phyloP scores from a whole-genome alignment of 208 protist genomes.

The Porcisia deanei region DNA sequence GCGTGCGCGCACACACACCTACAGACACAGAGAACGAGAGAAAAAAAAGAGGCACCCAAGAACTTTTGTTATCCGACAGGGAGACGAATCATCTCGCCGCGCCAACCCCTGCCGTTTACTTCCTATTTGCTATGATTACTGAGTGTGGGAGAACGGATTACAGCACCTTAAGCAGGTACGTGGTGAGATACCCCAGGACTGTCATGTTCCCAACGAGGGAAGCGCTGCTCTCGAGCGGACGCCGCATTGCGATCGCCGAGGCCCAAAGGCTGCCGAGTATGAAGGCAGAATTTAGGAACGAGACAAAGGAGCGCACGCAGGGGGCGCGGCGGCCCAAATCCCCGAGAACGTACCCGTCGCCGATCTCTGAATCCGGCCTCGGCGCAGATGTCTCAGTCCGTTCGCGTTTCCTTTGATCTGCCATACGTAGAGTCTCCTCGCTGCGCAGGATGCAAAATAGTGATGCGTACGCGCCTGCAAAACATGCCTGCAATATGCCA shows the following conservation, averaged over 20 bases:
- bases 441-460: constrained; percentile 37
- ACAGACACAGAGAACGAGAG: neutral
- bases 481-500: constrained; percentile 34
- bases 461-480: constrained; percentile 40
- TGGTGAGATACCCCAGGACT: constrained; percentile 36
- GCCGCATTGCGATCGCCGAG: constrained; percentile 45
- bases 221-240: constrained; percentile 59
- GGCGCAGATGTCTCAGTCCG: constrained; percentile 4
- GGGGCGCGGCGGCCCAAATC: constrained; percentile 36
- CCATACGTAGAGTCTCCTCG: constrained; percentile 22
- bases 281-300: constrained; percentile 6
- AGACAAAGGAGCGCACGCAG: constrained; percentile 7
- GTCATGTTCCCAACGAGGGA: constrained; percentile 44
- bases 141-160: neutral
- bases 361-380: neutral
- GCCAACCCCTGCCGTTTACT: neutral
- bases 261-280: constrained; percentile 43
- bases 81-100: neutral
- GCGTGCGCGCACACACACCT: neutral
- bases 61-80: too few relatives aligned
- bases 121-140: neutral
- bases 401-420: constrained; percentile 9
- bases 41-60: too few relatives aligned
- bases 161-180: constrained; percentile 27
- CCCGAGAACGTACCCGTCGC: constrained; percentile 40